phyloP scores from a whole-genome alignment of 2,329 filamentous ascomycete genomes.

The Berkeleyomyces rouxiae region DNA sequence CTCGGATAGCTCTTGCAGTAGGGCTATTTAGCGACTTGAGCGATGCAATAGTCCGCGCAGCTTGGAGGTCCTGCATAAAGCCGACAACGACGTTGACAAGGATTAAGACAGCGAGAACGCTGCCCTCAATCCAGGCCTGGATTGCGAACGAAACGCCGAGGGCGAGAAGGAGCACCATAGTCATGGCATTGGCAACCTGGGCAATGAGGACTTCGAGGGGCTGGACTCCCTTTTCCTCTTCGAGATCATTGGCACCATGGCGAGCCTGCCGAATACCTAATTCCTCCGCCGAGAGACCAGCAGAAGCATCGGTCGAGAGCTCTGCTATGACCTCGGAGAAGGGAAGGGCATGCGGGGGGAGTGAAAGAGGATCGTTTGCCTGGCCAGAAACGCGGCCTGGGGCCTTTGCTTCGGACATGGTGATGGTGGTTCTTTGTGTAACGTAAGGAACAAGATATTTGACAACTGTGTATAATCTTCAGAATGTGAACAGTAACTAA shows the following conservation, averaged over 20 bases:
- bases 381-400: slow-evolving; percentile 20
- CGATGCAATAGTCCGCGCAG: slow-evolving; percentile 27
- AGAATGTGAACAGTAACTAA: no score
- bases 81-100: slow-evolving; percentile 34
- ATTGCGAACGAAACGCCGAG: slow-evolving; percentile 37
- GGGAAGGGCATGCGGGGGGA: slow-evolving; percentile 40
- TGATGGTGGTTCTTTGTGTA: no score
- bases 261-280: slow-evolving; percentile 33
- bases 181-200: slow-evolving; percentile 45
- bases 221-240: slow-evolving; percentile 29
- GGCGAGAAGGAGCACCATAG: slow-evolving; percentile 39
- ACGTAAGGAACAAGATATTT: no score
- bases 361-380: slow-evolving; percentile 27
- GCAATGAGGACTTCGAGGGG: slow-evolving; percentile 39
- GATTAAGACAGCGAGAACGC: slow-evolving; percentile 34
- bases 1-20: slow-evolving; percentile 24
- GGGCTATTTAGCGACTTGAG: slow-evolving; percentile 22
- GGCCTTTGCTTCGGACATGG: no score
- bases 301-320: slow-evolving; percentile 33
- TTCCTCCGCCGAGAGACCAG: slow-evolving; percentile 36
- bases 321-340: slow-evolving; percentile 33
- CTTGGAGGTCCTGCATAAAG: slow-evolving; percentile 26
- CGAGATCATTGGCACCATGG: slow-evolving; percentile 43
- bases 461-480: no score
- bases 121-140: slow-evolving; percentile 34